Conservation (phyloP, 768 basidiomycete species). For the Leccinum arenicola region DNA sequence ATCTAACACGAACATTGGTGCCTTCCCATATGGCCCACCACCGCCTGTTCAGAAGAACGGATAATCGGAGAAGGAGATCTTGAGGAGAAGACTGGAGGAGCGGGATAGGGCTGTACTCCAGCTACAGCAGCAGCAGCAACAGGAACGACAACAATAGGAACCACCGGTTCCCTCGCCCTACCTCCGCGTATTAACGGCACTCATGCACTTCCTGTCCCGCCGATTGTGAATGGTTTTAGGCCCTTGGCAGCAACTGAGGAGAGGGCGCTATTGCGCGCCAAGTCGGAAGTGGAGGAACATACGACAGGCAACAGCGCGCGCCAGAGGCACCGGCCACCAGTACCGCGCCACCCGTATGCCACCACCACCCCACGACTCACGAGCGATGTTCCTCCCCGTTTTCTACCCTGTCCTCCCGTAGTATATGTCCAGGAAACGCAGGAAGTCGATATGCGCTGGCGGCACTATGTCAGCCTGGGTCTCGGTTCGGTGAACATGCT, state of each 20-base stretch:
- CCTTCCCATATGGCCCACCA: conserved; percentile 23
- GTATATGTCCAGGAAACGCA: conserved; percentile 85
- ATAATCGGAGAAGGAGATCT: conserved; percentile 53
- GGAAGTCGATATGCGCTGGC: conserved; percentile 64
- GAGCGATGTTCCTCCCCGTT: conserved; percentile 43
- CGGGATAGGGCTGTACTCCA: conserved; percentile 44
- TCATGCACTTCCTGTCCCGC: conserved; percentile 32
- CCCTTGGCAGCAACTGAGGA: conserved; percentile 76
- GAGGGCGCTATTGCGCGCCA: conserved; percentile 65
- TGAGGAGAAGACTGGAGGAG: conserved; percentile 55
- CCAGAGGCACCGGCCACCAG: conserved; percentile 22
- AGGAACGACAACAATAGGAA: neutral
- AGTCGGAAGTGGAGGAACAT: conserved; percentile 57
- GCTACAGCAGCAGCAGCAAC: conserved; percentile 16
- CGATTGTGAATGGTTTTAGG: conserved; percentile 22
- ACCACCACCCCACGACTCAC: neutral
- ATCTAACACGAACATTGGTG: conserved; percentile 14
- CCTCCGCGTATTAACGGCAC: conserved; percentile 26
- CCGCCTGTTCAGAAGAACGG: conserved; percentile 20
- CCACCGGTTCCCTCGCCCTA: conserved; percentile 12
- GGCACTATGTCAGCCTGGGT: conserved; percentile 28
- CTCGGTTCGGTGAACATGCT: conserved; percentile 29
- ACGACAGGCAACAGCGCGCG: conserved; percentile 34
- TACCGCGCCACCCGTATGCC: conserved; percentile 17
- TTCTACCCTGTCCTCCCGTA: conserved; percentile 72